Evolutionary conservation across 2,329 filamentous ascomycete genomes (phyloP).

Genomic region (Acephala macrosclerotiorum): DNA sequence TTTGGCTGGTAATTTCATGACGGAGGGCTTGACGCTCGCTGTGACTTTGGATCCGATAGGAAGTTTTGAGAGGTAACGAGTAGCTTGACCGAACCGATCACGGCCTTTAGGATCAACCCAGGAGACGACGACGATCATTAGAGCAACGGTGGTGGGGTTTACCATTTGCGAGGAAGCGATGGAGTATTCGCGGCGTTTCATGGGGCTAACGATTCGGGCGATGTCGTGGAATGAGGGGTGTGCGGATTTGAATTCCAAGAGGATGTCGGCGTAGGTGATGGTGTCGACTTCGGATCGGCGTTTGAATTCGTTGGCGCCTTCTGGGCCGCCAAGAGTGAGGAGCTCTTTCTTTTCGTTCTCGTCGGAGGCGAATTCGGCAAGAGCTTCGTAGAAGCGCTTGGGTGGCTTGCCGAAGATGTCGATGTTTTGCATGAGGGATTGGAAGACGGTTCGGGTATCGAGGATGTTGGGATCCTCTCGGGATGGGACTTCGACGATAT

Average conservation of each 20-base stretch:
- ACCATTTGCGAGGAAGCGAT: conserved; percentile 98
- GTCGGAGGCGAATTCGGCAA: conserved; percentile 86
- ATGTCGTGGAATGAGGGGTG: conserved; percentile 90
- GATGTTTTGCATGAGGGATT: conserved; percentile 88
- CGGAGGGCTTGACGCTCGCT: conserved; percentile 94
- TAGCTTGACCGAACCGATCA: conserved; percentile 91
- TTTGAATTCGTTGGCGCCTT: conserved; percentile 92
- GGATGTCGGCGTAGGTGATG: conserved; percentile 86
- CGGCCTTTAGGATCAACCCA: conserved; percentile 92
- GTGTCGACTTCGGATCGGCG: conserved; percentile 89
- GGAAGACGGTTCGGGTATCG: conserved; percentile 92
- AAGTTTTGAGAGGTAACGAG: conserved; percentile 83
- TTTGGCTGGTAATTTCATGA: conserved; percentile 95
- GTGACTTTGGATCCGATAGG: conserved; percentile 80
- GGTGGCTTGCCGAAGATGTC: conserved; percentile 97
- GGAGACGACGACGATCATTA: conserved; percentile 97
- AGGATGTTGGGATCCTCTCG: conserved; percentile 77
- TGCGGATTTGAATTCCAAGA: conserved; percentile 89
- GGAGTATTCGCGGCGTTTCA: conserved; percentile 99
- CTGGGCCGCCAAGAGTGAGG: conserved; percentile 75
- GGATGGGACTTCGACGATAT: conserved; percentile 89
- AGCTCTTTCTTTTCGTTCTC: conserved; percentile 84
- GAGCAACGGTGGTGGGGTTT: conserved; percentile 84
- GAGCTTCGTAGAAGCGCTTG: conserved; percentile 95
- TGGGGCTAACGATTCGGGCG: conserved; percentile 82